phyloP scores from a whole-genome alignment of 352 stramenopile genomes.

The Blastocystis hominis region DNA sequence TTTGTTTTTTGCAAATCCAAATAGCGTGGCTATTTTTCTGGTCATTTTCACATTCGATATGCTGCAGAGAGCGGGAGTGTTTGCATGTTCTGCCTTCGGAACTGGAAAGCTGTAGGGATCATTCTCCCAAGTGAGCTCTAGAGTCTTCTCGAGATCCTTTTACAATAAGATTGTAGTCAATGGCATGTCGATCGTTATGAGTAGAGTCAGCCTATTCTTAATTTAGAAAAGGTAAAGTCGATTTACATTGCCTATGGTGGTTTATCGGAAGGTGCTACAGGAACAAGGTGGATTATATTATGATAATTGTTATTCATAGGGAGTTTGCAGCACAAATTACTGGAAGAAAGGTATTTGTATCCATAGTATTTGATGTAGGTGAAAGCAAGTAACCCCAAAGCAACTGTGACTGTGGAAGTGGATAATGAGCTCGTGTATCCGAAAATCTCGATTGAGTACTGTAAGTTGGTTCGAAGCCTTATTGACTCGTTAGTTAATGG shows the following conservation, averaged over 20 bases:
- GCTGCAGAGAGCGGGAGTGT: not conserved
- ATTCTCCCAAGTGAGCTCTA: not conserved
- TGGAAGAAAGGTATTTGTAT: too few relatives aligned
- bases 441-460: not conserved
- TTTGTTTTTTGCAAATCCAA: not conserved
- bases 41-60: not conserved
- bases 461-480: not conserved
- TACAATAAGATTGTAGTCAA: not conserved
- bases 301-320: not conserved
- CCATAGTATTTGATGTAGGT: too few relatives aligned
- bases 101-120: not conserved
- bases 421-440: not conserved
- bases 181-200: not conserved
- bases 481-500: not conserved
- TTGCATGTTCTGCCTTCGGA: too few relatives aligned
- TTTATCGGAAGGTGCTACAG: not conserved
- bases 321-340: not conserved
- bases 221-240: not conserved
- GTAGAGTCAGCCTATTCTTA: conserved; percentile 13
- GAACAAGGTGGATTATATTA: not conserved
- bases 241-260: not conserved
- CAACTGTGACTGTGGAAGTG: not conserved
- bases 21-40: too few relatives aligned
- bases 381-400: conserved; percentile 3
- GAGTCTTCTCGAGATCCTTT: not conserved